Percentiles rank a stretch among this genome's conserved stretches.
Conservation (phyloP, 1,139 yeast species). For the Yamadazyma triangularis region DNA sequence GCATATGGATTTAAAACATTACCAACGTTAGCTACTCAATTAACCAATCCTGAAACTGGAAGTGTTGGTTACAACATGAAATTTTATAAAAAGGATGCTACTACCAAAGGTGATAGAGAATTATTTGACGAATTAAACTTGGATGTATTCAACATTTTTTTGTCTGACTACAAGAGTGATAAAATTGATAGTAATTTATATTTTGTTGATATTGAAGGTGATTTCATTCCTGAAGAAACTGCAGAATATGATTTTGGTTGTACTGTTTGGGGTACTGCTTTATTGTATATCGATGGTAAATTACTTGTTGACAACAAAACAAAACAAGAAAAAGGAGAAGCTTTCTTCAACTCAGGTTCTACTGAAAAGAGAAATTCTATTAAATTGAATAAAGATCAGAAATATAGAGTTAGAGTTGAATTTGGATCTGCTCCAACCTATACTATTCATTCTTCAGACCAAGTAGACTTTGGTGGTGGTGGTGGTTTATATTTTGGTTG, state of each 20-base stretch:
- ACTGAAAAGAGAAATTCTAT: slow-evolving; percentile 38
- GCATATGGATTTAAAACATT: slow-evolving; percentile 11
- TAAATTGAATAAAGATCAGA: slow-evolving; percentile 33
- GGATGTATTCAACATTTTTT: slow-evolving; percentile 28
- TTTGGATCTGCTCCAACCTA: slow-evolving; percentile 49
- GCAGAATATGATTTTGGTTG: slow-evolving; percentile 49
- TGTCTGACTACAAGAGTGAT: slow-evolving; percentile 40
- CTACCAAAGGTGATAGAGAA: slow-evolving; percentile 6
- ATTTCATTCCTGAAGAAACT: slow-evolving; percentile 38
- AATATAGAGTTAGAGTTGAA: slow-evolving; percentile 40
- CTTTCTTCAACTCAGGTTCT: slow-evolving; percentile 44
- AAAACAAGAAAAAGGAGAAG: slow-evolving; percentile 40
- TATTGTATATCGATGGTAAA: slow-evolving; percentile 44
- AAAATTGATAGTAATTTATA: slow-evolving; percentile 15
- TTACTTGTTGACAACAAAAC: slow-evolving; percentile 53
- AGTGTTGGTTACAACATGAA: slow-evolving; percentile 10
- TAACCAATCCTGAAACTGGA: slow-evolving; percentile 9
- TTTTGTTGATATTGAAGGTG: slow-evolving; percentile 41
- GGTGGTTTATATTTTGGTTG: slow-evolving; percentile 27
- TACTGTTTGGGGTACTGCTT: slow-evolving; percentile 47
- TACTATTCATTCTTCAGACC: slow-evolving; percentile 10
- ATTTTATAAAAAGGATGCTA: slow-evolving; percentile 10
- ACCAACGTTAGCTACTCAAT: slow-evolving; percentile 11
- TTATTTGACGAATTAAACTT: slow-evolving; percentile 31
- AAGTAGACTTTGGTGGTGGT: slow-evolving; percentile 12